Base-by-base conservation (phyloP, 352 stramenopile genomes). In the Peronospora farinosa region DNA sequence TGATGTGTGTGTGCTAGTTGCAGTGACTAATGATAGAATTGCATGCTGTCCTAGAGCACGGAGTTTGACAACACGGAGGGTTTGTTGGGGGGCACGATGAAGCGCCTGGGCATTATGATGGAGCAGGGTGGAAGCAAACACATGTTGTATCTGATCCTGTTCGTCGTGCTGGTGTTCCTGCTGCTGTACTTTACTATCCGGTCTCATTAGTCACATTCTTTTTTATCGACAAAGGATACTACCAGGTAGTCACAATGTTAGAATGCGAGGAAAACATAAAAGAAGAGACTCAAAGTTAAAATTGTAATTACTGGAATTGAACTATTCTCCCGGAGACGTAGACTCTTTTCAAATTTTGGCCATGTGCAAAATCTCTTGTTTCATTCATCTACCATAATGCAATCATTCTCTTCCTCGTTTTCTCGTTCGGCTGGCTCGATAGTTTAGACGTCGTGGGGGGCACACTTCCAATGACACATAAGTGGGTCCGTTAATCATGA, bases 31-130 rank as follows among this genome's bases (percentile, higher is more conserved):
- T 31, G 5, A 40, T 36, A 23, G 9, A 32, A 38, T 47, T 31
- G 13, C 17, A 21, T 30, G 32, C 5, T 47, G 0, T 5, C 51
- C 12, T 52, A 93, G 83, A 72, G 79, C 45, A 90, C 86, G 31
- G 83, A 92, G 33, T 92, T 94, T 45, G 78, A 89, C 49, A 90
- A 87, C 65, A 90, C 83, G 37, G 80, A 92, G 23, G 76, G 79
- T 0, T 57, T 94, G 33, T 58, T 94, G 17, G 78, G 80, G 16
- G 81, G 81, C 19, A 94, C 80, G n/a, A 88, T 94, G 75, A 90
- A 90, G 63, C 77, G 78, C 0, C 65, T 94, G 25, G 75, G 77
- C 19, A 65, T 73, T 55, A 94, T 94, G 83, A 90, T 94, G 78
- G 78, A 91, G 30, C 79, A 90, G 27, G 83, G 83, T 39, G 79